Conservation (phyloP, 2,329 filamentous ascomycete genomes). For the Colletotrichum tabaci region DNA sequence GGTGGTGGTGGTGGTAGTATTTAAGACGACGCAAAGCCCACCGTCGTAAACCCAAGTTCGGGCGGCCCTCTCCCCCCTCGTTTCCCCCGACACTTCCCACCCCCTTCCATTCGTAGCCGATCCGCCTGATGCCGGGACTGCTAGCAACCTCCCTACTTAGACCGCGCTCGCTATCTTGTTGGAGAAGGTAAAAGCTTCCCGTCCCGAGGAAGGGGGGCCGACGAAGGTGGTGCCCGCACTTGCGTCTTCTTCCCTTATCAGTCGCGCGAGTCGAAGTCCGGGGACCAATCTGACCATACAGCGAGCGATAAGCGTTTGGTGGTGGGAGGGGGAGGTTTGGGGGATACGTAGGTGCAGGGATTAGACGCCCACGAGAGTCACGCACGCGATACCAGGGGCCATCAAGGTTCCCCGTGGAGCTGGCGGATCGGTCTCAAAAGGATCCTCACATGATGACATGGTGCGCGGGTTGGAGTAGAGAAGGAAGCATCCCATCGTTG, state of each 20-base stretch:
- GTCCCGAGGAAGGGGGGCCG: not conserved
- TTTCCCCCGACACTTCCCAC: not conserved
- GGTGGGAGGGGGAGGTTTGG: not conserved
- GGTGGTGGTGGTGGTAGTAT: slow-evolving; percentile 29
- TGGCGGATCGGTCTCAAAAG: not conserved
- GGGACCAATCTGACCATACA: slow-evolving; percentile 26
- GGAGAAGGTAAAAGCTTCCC: slow-evolving; percentile 22
- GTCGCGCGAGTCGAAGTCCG: slow-evolving; percentile 25
- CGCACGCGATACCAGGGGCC: slow-evolving; percentile 11
- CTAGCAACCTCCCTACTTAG: not conserved
- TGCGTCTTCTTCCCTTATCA: slow-evolving; percentile 28
- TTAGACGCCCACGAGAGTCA: slow-evolving; percentile 31
- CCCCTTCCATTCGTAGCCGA: not conserved
- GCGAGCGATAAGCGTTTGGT: slow-evolving; percentile 11
- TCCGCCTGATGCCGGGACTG: slow-evolving; percentile 34
- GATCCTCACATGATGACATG: slow-evolving; percentile 25
- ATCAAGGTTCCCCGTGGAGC: slow-evolving; percentile 32
- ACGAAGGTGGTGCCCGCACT: slow-evolving; percentile 2
- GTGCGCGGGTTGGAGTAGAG: not conserved
- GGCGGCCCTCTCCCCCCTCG: not conserved
- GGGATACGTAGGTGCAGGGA: slow-evolving; percentile 16
- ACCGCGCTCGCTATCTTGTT: slow-evolving; percentile 8
- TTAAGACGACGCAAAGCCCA: slow-evolving; percentile 18
- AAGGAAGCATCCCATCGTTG: no score
- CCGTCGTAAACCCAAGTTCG: slow-evolving; percentile 27